Evolutionary conservation across 495 filamentous ascomycete species (phyloP).

Genomic region (Penicillium tannophilum): DNA sequence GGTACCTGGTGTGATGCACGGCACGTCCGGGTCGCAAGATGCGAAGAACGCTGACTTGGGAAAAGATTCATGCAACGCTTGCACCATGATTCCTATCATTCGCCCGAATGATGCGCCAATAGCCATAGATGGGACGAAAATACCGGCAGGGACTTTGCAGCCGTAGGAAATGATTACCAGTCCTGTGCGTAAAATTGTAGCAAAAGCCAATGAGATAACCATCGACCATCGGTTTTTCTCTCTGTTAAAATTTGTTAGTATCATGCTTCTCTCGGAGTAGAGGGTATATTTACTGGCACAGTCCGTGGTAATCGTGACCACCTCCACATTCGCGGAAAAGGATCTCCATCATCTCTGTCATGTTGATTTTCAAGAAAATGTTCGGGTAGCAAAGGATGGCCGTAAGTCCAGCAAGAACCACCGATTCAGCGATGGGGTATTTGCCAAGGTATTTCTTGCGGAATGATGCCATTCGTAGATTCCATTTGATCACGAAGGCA

Average conservation of each 20-base stretch:
- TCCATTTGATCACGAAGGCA: constrained; percentile 98
- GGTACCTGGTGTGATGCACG: constrained; percentile 94
- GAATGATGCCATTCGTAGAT: constrained; percentile 86
- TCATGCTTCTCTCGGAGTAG: neutral
- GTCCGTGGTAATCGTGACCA: constrained; percentile 83
- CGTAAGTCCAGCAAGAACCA: constrained; percentile 77
- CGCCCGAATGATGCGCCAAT: constrained; percentile 92
- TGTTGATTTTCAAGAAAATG: constrained; percentile 93
- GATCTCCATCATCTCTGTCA: constrained; percentile 99
- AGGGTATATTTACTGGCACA: constrained; percentile 70
- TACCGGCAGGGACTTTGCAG: constrained; percentile 96
- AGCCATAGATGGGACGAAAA: constrained; percentile 98
- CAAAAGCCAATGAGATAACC: constrained; percentile 75
- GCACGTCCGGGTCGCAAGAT: constrained; percentile 85
- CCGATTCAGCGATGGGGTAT: constrained; percentile 87
- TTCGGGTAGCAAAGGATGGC: constrained; percentile 95
- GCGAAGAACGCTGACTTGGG: constrained; percentile 83
- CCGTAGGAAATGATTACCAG: constrained; percentile 97
- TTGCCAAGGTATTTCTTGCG: constrained; percentile 89
- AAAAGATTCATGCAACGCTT: constrained; percentile 81
- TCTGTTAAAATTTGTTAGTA: constrained; percentile 38
- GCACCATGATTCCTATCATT: constrained; percentile 91
- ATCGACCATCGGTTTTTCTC: constrained; percentile 71
- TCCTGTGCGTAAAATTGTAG: constrained; percentile 77
- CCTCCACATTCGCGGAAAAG: constrained; percentile 95